Evolutionary conservation across 2,329 filamentous ascomycete species (phyloP).

Genomic region (Sporothrix curviconia): DNA sequence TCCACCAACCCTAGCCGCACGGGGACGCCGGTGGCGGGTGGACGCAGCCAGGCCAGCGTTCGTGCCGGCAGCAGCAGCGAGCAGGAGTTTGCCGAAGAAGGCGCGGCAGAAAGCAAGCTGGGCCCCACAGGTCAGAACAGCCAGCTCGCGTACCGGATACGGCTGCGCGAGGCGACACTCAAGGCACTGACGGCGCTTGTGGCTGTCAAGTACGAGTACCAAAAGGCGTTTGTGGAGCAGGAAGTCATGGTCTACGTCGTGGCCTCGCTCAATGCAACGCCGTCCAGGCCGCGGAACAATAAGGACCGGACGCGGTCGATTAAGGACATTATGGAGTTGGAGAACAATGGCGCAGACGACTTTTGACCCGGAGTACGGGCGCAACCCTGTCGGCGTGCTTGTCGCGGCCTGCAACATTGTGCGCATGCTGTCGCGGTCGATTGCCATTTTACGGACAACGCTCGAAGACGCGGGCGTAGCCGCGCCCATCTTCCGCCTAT

Average conservation of each 20-base stretch:
- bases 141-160: constrained; percentile 61
- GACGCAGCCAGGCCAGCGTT: background rate
- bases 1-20: background rate
- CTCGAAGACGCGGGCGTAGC: constrained; percentile 81
- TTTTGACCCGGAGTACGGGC: constrained; percentile 51
- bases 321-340: background rate
- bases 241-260: constrained; percentile 77
- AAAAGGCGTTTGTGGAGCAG: constrained; percentile 74
- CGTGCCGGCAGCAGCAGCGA: too few relatives aligned
- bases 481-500: constrained; percentile 66
- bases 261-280: constrained; percentile 62
- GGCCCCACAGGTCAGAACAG: constrained; percentile 57
- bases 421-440: constrained; percentile 75
- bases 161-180: constrained; percentile 67
- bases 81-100: background rate
- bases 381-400: constrained; percentile 69
- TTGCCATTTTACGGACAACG: constrained; percentile 75
- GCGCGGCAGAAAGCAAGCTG: constrained; percentile 34
- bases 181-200: constrained; percentile 77
- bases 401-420: constrained; percentile 79
- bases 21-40: constrained; percentile 7
- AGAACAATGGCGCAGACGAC: constrained; percentile 25
- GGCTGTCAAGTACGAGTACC: constrained; percentile 73
- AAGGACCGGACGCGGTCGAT: constrained; percentile 29
- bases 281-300: constrained; percentile 40